These are phyloP conservation scores for Nothophoma quercina DNA, from an alignment of 2,329 filamentous ascomycete species.

Conservation along the genomic window DNA sequence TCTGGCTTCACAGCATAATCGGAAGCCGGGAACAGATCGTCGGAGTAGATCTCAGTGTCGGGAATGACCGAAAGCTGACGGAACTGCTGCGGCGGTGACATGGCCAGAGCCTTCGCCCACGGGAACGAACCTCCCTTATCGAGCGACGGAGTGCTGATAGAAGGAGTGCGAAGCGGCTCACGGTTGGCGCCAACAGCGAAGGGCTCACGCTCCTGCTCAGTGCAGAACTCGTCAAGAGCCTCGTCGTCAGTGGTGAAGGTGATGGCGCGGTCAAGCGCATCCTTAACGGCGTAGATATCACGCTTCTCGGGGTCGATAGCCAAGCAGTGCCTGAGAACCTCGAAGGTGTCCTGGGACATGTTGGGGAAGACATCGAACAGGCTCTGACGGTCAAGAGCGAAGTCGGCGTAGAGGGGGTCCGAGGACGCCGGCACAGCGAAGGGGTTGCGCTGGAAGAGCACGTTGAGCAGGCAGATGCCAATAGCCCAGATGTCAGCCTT, in stretches of 20 bases:
- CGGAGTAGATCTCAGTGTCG: slow-evolving; percentile 77
- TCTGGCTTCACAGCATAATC: slow-evolving; percentile 74
- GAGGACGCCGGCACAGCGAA: slow-evolving; percentile 89
- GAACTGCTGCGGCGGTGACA: slow-evolving; percentile 71
- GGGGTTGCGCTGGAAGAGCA: slow-evolving; percentile 95
- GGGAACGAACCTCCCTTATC: slow-evolving; percentile 84
- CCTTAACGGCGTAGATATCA: slow-evolving; percentile 78
- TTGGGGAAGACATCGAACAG: slow-evolving; percentile 98
- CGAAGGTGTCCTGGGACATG: slow-evolving; percentile 98
- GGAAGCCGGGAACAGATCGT: slow-evolving; percentile 88
- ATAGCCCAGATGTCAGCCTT: slow-evolving; percentile 97
- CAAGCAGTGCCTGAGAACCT: slow-evolving; percentile 90
- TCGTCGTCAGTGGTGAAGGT: slow-evolving; percentile 96
- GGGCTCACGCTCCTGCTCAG: slow-evolving; percentile 76
- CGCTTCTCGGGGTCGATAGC: slow-evolving; percentile 90
- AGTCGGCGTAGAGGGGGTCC: slow-evolving; percentile 94
- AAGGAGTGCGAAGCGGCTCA: slow-evolving; percentile 93
- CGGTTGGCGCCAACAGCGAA: slow-evolving; percentile 85
- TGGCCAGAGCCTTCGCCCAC: slow-evolving; percentile 90
- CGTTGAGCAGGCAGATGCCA: slow-evolving; percentile 94
- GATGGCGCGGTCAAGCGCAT: slow-evolving; percentile 79
- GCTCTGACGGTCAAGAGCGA: slow-evolving; percentile 89
- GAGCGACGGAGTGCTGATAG: slow-evolving; percentile 84
- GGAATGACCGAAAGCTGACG: slow-evolving; percentile 89
- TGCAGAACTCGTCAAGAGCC: slow-evolving; percentile 90